phyloP scores from a whole-genome alignment of 805 yeast species.

The Spathaspora hagerdaliae region DNA sequence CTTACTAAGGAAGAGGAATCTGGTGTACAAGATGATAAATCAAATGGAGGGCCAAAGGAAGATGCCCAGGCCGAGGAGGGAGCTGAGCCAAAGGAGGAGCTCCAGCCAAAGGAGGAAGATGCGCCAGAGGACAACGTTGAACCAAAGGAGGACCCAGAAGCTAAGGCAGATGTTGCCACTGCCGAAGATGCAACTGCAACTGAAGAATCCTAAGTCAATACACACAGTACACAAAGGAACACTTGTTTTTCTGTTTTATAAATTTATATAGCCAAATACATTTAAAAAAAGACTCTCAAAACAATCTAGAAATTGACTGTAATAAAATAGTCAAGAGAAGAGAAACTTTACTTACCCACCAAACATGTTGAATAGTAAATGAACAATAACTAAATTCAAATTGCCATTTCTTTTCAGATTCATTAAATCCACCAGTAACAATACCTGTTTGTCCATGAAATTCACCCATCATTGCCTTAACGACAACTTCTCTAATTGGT shows the following conservation, averaged over 20 bases:
- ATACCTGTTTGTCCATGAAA: slow-evolving; percentile 86
- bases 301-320: slow-evolving; percentile 16
- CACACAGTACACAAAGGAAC: no score
- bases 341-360: slow-evolving; percentile 84
- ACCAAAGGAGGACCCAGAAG: slow-evolving; percentile 3
- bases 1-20: slow-evolving; percentile 5
- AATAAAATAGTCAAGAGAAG: slow-evolving; percentile 28
- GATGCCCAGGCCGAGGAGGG: slow-evolving; percentile 3
- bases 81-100: not conserved
- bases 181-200: not conserved
- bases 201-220: no score
- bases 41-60: slow-evolving; percentile 1
- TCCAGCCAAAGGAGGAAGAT: slow-evolving; percentile 4
- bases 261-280: not conserved
- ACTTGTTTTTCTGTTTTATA: not conserved
- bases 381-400: slow-evolving; percentile 74
- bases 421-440: slow-evolving; percentile 66
- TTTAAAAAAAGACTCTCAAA: not conserved
- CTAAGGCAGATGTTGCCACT: not conserved
- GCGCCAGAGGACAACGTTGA: slow-evolving; percentile 1
- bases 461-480: slow-evolving; percentile 95
- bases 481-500: slow-evolving; percentile 74
- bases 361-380: slow-evolving; percentile 81
- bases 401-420: slow-evolving; percentile 45
- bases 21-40: slow-evolving; percentile 3